Percentiles rank a stretch among this genome's conserved stretches.
phyloP scores from a whole-genome alignment of 768 basidiomycete genomes.

The Boletus vermiculosoides region DNA sequence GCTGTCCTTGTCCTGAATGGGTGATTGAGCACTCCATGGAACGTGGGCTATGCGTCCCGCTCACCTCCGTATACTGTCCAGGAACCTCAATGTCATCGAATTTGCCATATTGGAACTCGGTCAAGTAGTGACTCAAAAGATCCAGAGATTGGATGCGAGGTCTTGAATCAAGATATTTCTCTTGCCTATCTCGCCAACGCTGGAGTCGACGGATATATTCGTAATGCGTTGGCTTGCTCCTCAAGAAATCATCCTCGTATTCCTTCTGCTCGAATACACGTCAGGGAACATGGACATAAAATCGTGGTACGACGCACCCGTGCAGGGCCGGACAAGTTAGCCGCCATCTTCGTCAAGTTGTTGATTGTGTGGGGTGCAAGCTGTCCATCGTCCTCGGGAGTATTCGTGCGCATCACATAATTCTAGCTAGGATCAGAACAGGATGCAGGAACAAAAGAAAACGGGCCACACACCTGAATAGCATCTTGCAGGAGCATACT shows the following conservation, averaged over 20 bases:
- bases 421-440: slow-evolving; percentile 42
- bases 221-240: slow-evolving; percentile 70
- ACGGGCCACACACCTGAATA: slow-evolving; percentile 55
- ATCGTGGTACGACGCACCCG: slow-evolving; percentile 43
- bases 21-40: slow-evolving; percentile 2
- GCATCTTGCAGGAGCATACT: slow-evolving; percentile 87
- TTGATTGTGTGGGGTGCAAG: slow-evolving; percentile 53
- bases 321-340: slow-evolving; percentile 54
- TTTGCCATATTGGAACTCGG: slow-evolving; percentile 96
- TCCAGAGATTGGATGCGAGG: slow-evolving; percentile 86
- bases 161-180: slow-evolving; percentile 75
- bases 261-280: slow-evolving; percentile 54
- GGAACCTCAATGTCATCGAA: slow-evolving; percentile 98
- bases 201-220: slow-evolving; percentile 92
- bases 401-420: slow-evolving; percentile 65
- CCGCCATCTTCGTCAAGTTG: slow-evolving; percentile 59
- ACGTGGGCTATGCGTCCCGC: slow-evolving; percentile 7
- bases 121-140: slow-evolving; percentile 84
- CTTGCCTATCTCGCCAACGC: slow-evolving; percentile 90
- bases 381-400: slow-evolving; percentile 66
- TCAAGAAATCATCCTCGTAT: slow-evolving; percentile 89
- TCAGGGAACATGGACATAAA: background rate
- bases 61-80: slow-evolving; percentile 96
- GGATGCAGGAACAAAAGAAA: background rate
- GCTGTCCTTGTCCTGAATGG: slow-evolving; percentile 83